A percentile compares a stretch with the other conserved stretches of the same genome.
Conservation (phyloP, 495 filamentous ascomycete species). For the Penicillium daleae region DNA sequence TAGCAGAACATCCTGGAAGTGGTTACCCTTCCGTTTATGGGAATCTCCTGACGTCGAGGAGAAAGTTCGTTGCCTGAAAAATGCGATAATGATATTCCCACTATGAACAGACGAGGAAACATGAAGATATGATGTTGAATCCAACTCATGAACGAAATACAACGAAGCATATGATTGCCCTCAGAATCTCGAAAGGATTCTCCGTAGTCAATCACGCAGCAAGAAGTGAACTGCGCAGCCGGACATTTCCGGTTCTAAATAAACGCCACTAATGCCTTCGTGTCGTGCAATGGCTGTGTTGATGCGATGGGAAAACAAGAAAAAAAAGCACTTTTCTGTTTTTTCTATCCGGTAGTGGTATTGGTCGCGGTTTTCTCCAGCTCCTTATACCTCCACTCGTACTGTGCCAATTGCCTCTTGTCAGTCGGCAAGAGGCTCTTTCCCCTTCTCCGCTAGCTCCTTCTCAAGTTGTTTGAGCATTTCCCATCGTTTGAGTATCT, state of each 20-base stretch:
- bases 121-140: neutral
- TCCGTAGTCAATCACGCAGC: neutral
- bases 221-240: neutral
- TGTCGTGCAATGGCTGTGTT: conserved; percentile 11
- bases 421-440: conserved; percentile 37
- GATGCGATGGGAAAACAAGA: conserved; percentile 3
- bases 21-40: neutral
- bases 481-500: conserved; percentile 46
- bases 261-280: conserved; percentile 39
- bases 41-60: neutral
- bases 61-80: neutral
- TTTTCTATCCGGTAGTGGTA: conserved; percentile 13
- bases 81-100: conserved; percentile 2
- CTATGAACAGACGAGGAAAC: neutral
- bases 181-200: neutral
- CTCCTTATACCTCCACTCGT: conserved; percentile 44
- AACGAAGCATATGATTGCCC: neutral
- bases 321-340: conserved; percentile 19
- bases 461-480: conserved; percentile 43
- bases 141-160: neutral
- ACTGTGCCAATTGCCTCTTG: conserved; percentile 43
- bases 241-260: conserved; percentile 27
- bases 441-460: conserved; percentile 42
- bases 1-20: neutral
- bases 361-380: conserved; percentile 42